Percentiles rank a stretch among this genome's conserved stretches.
phyloP scores from a whole-genome alignment of 805 yeast genomes.

The Peterozyma toletana region DNA sequence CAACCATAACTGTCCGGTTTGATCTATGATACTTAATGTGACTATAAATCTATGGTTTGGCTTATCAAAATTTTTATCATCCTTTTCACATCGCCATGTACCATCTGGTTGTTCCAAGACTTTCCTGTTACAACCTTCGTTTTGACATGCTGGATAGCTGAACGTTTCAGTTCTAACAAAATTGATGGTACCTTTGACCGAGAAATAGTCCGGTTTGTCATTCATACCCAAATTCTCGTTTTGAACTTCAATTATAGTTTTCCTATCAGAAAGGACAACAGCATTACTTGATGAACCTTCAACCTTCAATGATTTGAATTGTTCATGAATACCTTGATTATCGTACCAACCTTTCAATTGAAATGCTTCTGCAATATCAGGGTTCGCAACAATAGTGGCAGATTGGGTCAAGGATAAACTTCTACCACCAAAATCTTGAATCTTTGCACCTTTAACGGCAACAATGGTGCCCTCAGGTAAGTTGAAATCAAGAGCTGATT shows the following conservation, averaged over 20 bases:
- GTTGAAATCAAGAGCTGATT: slow-evolving; percentile 71
- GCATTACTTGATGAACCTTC: slow-evolving; percentile 32
- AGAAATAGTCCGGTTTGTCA: slow-evolving; percentile 76
- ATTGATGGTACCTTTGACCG: slow-evolving; percentile 66
- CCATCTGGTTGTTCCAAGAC: slow-evolving; percentile 68
- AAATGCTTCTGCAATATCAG: slow-evolving; percentile 85
- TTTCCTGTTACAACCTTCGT: slow-evolving; percentile 76
- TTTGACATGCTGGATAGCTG: slow-evolving; percentile 84
- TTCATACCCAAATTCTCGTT: slow-evolving; percentile 62
- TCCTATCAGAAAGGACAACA: slow-evolving; percentile 39
- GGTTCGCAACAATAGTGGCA: slow-evolving; percentile 71
- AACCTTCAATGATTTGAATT: slow-evolving; percentile 53
- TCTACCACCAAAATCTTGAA: slow-evolving; percentile 84
- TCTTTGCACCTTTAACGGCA: slow-evolving; percentile 86
- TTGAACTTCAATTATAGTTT: slow-evolving; percentile 58
- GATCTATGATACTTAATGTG: slow-evolving; percentile 71
- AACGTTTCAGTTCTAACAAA: slow-evolving; percentile 69
- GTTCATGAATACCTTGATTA: slow-evolving; percentile 58
- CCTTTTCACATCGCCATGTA: slow-evolving; percentile 90
- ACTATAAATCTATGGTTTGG: slow-evolving; percentile 80
- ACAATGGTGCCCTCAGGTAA: slow-evolving; percentile 75
- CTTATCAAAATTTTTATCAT: slow-evolving; percentile 58
- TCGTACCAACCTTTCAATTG: slow-evolving; percentile 94
- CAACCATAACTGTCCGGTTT: slow-evolving; percentile 78
- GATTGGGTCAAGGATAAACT: slow-evolving; percentile 73